Base-by-base conservation (phyloP, 306 rosid species). In the Prosopis cineraria region DNA sequence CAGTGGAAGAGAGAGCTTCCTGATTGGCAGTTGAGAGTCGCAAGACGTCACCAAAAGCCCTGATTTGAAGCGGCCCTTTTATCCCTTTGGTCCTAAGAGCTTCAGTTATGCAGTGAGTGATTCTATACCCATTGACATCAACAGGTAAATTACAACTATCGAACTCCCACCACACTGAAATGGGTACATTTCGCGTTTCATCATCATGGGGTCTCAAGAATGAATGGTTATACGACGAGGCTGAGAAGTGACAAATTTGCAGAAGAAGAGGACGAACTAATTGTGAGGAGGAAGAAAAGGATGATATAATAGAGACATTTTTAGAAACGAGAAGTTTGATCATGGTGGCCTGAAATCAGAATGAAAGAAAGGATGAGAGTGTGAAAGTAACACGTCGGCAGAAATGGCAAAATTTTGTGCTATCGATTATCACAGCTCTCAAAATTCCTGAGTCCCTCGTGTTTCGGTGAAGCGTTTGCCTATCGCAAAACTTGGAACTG, bases 91-190 rank as follows among this genome's bases (percentile, higher is more conserved):
- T 50, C 80, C 98, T 88, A 2, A 93, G 76, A 5, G 98, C 99
- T 1, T 86, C 80, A 4, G 90, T 83, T 60, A 95, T 85, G 4
- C 79, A 31, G 16, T 80, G 85, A 0, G 93, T 78, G 10, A 91
- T 73, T 76, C 73, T 91, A 74, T 77, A 82, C 17, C 82, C 82
- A 37, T 87, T 88, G 24, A 79, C 74, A 0, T 79, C 89, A 0
- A 14, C 8, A 5, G 99, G 98, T 1, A 91, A 52, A 63, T 66
- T 11, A 83, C 98, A 93, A 60, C 87, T 93, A 83, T 95, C 95
- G 62, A 95, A 88, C 82, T 95, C 99, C 99, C 98, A 95, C 99
- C 99, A 95, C 3, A 93, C 98, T 4, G 93, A 89, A 77, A 93
- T 93, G 87, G 85, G 87, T 39, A 91, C 96, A 52, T 80, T 80